Evolutionary conservation across 2,329 filamentous ascomycete species (phyloP), one percentile per base, ranked within the genome.

Genomic region (Lasiodiplodia citricola): DNA sequence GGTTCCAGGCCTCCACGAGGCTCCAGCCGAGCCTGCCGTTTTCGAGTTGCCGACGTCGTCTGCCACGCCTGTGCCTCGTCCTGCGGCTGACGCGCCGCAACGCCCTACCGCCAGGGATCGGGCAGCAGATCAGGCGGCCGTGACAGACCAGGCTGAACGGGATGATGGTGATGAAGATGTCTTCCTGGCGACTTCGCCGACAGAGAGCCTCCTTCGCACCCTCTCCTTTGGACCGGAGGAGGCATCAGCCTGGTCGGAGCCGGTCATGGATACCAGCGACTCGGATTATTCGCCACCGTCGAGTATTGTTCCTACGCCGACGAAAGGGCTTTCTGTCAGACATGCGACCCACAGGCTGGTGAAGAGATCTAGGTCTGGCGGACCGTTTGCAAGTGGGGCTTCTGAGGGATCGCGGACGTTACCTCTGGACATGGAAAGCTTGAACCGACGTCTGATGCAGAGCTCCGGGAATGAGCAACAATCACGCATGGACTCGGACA

Each of bases 1-100:
- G 63, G 25, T 66, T 4, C 63, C 63, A 31, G 63, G 63, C 50
- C 18, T 66, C 50, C 63, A 66, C n/a, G 63, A 66, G 38, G 63
- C 63, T 2, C 63, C 63, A 11, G 14, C 14, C 14, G 51, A 55
- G 50, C 23, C 50, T 14, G 10, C 16, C 2, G 63, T 66, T n/a
- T 56, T 44, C n/a, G 63, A 66, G 38, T 16, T 66, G 35, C 63
- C 63, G 25, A 38, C 52, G 4, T 28, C 44, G 18, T 10, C 63
- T 11, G 25, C 23, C 23, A 56, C 63, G 2, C 50, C 18, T 35
- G 51, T 31, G 51, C 50, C 50, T 18, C 50, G 63, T 18, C 60
- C n/a, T 8, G 7, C 44, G 18, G 18, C 21, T 6, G 44, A 11
- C 0, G 18, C 10, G 44, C 44, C 44, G n/a, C 18, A 18, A 3